phyloP scores from a whole-genome alignment of 164 flowering plant species.

The Akebia trifoliata region DNA sequence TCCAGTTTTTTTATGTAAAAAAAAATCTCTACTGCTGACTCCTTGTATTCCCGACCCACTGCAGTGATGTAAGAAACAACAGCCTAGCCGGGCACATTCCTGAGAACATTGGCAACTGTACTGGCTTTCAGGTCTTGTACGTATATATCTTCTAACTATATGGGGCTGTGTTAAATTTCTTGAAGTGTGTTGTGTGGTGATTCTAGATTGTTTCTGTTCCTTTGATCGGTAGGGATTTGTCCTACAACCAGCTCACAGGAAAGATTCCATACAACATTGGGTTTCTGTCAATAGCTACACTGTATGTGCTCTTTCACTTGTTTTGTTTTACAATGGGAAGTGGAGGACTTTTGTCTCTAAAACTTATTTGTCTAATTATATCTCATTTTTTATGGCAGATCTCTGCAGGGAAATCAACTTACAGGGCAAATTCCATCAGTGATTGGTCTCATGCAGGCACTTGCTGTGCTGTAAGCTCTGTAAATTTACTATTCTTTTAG shows the following conservation, averaged over 20 bases:
- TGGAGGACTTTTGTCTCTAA: too few species aligned
- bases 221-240: slow-evolving; percentile 50
- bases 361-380: slow-evolving; percentile 2
- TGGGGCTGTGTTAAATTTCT: not conserved
- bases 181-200: not conserved
- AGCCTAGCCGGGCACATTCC: slow-evolving; percentile 92
- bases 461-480: slow-evolving; percentile 87
- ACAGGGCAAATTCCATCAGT: slow-evolving; percentile 86
- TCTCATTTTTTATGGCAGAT: slow-evolving; percentile 32
- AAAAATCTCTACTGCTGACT: too few species aligned
- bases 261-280: slow-evolving; percentile 97
- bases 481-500: not conserved
- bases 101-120: slow-evolving; percentile 78
- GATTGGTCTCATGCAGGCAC: slow-evolving; percentile 97
- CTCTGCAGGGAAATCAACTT: slow-evolving; percentile 81
- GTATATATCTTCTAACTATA: slow-evolving; percentile 31
- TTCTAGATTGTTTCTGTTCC: not conserved
- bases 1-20: too few species aligned
- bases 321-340: too few species aligned
- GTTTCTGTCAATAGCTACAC: slow-evolving; percentile 92
- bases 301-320: slow-evolving; percentile 43
- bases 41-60: slow-evolving; percentile 2
- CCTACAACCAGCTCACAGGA: slow-evolving; percentile 81
- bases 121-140: slow-evolving; percentile 94
- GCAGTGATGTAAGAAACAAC: slow-evolving; percentile 93